Base-by-base conservation (phyloP, 2,329 filamentous ascomycete genomes). In the Torrubiellomyces zombiae region DNA sequence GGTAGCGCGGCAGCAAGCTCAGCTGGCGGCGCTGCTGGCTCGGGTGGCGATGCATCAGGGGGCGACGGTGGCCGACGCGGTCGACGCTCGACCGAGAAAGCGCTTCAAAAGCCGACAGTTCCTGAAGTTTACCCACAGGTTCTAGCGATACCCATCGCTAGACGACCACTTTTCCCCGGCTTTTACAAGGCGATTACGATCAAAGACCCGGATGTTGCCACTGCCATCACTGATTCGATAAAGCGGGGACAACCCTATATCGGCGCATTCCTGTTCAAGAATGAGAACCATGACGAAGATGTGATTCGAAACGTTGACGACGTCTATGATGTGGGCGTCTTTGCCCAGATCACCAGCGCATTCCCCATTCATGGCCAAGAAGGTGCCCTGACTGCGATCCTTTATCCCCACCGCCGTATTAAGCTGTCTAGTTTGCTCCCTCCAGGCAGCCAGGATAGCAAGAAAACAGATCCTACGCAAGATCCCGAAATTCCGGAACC, bases 181-280 rank as follows among this genome's bases (percentile, higher is more conserved):
- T 98, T 95, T 53, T 98, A 98, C 60, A 98, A 98, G 55, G 86
- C 89, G 7, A 89, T 98, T 38, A 98, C 86, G 4, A 92, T 98
- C 38, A 76, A 81, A 45, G 83, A 98, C 43, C 80, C 79, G 11
- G 79, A 89, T 39, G 89, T 98, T 18, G 78, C 85, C 9, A 73
- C 75, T 19, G 89, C 89, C 13, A 92, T 98, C 37, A 78, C 85
- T 30, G 91, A 98, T 46, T 89, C 93, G 65, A 81, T 95, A 48
- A 93, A 92, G 62, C 68, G 86, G 26, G 89, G 89, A 1, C 91
- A 98, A 50, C 91, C 86, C 14, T 98, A 98, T 42, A 82, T 98
- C 20, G 89, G 89, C 33, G 86, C 85, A 3, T 98, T 98, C 54
- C 53, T 98, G 43, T 83, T 95, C 59, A 95, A 95, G 53, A 85